phyloP scores from a whole-genome alignment of 768 basidiomycete genomes.

The Naganishia vishniacii region DNA sequence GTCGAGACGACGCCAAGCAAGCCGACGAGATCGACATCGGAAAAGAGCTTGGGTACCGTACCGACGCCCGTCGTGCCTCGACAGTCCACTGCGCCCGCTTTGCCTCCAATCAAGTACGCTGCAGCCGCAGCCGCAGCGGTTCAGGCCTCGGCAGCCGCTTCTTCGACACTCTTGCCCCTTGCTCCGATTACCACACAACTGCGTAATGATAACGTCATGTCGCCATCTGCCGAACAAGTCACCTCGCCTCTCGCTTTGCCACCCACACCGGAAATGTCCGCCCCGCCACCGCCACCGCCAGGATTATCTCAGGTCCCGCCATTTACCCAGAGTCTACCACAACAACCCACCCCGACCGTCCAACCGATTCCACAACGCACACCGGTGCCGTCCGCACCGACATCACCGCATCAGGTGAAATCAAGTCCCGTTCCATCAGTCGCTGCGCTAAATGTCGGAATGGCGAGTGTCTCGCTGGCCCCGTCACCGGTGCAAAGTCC shows the following conservation, averaged over 20 bases:
- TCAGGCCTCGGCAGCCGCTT: constrained; percentile 32
- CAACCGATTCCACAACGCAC: too few relatives aligned
- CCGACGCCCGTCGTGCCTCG: constrained; percentile 19
- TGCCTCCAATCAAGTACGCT: constrained; percentile 82
- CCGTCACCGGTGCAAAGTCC: constrained; percentile 14
- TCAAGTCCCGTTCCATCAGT: constrained; percentile 9
- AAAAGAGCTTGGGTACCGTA: constrained; percentile 20
- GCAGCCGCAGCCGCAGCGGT: constrained; percentile 76
- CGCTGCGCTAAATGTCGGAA: constrained; percentile 14
- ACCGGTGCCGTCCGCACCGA: constrained; percentile 10
- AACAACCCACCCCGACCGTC: constrained; percentile 22
- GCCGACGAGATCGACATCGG: constrained; percentile 25
- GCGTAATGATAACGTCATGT: not conserved
- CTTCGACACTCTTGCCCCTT: constrained; percentile 24
- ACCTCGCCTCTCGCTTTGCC: not conserved
- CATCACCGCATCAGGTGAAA: not conserved
- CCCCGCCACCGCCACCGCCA: constrained; percentile 24
- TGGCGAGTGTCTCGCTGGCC: constrained; percentile 19
- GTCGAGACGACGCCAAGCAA: not conserved
- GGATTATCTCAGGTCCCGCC: constrained; percentile 19
- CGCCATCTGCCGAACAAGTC: not conserved
- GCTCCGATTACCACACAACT: not conserved
- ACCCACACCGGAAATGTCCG: constrained; percentile 13
- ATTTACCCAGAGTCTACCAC: not conserved
- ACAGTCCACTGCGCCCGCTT: constrained; percentile 34